phyloP scores from a whole-genome alignment of 306 rosid species.

The Dryas alaskensis region DNA sequence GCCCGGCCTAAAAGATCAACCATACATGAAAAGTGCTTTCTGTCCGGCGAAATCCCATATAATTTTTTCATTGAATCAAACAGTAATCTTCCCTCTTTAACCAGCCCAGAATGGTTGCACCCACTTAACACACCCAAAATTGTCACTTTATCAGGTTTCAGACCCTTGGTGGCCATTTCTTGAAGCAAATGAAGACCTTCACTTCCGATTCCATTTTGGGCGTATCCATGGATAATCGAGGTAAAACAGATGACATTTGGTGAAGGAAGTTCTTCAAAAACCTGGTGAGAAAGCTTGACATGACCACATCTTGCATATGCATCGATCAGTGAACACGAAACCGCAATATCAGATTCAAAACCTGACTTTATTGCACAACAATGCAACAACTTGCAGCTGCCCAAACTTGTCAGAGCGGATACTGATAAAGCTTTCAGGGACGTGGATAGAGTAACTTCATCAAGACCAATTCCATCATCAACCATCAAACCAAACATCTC shows the following conservation, averaged over 20 bases:
- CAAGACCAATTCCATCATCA: conserved; percentile 62
- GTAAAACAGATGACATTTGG: conserved; percentile 72
- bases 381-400: conserved; percentile 53
- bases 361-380: conserved; percentile 68
- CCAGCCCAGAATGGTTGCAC: conserved; percentile 69
- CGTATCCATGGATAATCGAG: conserved; percentile 69
- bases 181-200: conserved; percentile 60
- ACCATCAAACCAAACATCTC: conserved; percentile 79
- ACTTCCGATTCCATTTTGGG: conserved; percentile 74
- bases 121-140: conserved; percentile 68
- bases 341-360: conserved; percentile 49
- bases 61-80: conserved; percentile 57
- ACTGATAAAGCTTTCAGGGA: conserved; percentile 63
- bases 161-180: conserved; percentile 54
- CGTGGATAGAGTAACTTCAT: conserved; percentile 67
- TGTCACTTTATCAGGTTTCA: conserved; percentile 70
- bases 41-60: conserved; percentile 50
- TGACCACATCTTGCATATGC: conserved; percentile 74
- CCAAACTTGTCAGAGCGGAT: conserved; percentile 45
- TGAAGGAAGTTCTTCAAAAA: conserved; percentile 53
- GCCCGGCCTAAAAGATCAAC: conserved; percentile 81
- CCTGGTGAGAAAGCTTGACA: conserved; percentile 46
- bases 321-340: conserved; percentile 65
- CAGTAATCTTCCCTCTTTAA: conserved; percentile 59
- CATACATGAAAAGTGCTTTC: conserved; percentile 74